Conservation (phyloP, 2,329 filamentous ascomycete species). For the Cordyceps tenuipes region DNA sequence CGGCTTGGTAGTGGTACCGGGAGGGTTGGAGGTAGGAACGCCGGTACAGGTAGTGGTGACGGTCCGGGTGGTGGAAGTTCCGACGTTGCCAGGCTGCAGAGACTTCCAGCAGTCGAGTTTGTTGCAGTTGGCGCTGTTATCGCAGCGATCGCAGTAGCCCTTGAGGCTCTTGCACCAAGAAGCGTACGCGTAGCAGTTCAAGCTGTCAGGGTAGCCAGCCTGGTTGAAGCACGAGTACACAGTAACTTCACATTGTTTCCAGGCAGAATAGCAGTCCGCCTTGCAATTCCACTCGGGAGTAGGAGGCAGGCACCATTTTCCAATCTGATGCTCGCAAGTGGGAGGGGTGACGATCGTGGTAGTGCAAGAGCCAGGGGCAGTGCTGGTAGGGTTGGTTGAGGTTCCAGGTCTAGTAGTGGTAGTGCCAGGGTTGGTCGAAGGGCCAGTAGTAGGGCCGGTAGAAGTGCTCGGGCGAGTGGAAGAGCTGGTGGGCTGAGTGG, state of each 20-base stretch:
- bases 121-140: conserved; percentile 25
- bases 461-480: neutral
- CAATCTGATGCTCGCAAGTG: conserved; percentile 46
- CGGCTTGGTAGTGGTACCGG: conserved; percentile 18
- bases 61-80: conserved; percentile 26
- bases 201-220: conserved; percentile 40
- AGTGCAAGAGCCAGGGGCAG: conserved; percentile 30
- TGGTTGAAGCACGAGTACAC: conserved; percentile 41
- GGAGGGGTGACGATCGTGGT: conserved; percentile 36
- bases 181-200: conserved; percentile 43
- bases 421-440: conserved; percentile 1
- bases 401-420: conserved; percentile 5
- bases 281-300: conserved; percentile 40
- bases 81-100: conserved; percentile 30
- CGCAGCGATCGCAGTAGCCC: conserved; percentile 36
- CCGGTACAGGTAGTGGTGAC: conserved; percentile 23
- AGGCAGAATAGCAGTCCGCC: conserved; percentile 32
- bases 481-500: neutral
- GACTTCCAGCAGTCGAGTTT: conserved; percentile 37
- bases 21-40: conserved; percentile 20
- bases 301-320: conserved; percentile 44
- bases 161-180: conserved; percentile 41
- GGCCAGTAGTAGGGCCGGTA: neutral
- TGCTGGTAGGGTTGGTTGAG: conserved; percentile 18
- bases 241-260: conserved; percentile 38